Evolutionary conservation across 768 basidiomycete species (phyloP).

Genomic region (Amanita pallidorosea): DNA sequence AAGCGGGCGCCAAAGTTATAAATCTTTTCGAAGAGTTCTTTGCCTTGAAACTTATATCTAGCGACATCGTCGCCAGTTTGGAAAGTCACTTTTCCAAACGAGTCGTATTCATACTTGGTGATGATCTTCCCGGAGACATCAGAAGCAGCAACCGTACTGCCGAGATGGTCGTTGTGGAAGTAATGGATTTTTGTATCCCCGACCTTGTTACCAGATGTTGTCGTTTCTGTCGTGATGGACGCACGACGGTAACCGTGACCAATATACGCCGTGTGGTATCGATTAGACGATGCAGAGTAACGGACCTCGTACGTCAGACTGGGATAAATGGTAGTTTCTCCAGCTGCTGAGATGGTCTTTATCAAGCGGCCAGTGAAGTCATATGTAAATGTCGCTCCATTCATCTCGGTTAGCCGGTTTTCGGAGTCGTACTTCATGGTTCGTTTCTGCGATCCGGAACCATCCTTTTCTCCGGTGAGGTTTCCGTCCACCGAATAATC

Average conservation of each 20-base stretch:
- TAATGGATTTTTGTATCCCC: neutral
- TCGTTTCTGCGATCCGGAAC: too few relatives aligned
- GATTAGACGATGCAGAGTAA: too few relatives aligned
- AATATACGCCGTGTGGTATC: neutral
- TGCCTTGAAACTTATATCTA: neutral
- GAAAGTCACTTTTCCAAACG: neutral
- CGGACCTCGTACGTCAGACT: neutral
- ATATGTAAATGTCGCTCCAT: too few relatives aligned
- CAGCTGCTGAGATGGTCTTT: neutral
- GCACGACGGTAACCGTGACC: neutral
- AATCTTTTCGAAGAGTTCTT: neutral
- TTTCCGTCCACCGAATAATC: neutral
- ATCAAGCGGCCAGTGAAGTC: neutral
- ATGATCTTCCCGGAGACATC: neutral
- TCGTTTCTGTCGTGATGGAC: neutral
- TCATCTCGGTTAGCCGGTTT: too few relatives aligned
- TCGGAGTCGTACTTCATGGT: neutral
- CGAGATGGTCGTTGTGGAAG: neutral
- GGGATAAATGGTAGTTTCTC: neutral
- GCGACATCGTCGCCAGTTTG: neutral
- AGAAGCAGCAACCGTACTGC: neutral
- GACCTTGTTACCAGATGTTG: neutral
- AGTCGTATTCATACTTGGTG: neutral
- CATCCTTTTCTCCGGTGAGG: neutral
- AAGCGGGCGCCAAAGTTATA: neutral